These are phyloP conservation scores for Lanmaoa pseudosensibilis DNA, from an alignment of 768 basidiomycete genomes.

Conservation along the genomic window DNA sequence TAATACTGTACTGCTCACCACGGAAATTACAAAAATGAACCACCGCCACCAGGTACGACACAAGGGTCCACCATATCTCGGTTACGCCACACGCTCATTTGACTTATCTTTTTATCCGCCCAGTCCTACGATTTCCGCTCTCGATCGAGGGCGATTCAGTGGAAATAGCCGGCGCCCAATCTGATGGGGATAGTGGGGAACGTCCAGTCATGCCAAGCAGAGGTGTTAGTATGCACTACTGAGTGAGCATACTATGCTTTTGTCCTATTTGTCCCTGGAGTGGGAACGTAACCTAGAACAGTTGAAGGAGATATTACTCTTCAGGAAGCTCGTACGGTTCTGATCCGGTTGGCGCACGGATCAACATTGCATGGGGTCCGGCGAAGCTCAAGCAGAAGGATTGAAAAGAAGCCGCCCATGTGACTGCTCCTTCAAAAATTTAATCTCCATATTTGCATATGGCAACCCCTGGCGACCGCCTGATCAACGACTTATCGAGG, in stretches of 20 bases:
- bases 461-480: no score
- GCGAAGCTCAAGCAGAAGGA: no score
- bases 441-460: no score
- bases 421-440: no score
- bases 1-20: neutral
- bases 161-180: neutral
- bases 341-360: no score
- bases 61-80: neutral
- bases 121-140: neutral
- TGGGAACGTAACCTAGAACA: neutral
- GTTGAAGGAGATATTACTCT: neutral
- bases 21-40: neutral
- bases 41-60: slow-evolving; percentile 7
- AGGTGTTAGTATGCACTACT: neutral
- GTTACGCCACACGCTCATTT: neutral
- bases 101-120: neutral
- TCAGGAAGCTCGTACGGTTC: no score
- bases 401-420: no score
- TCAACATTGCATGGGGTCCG: no score
- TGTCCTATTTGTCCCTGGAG: neutral
- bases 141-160: neutral
- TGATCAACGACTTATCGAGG: no score
- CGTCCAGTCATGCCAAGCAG: neutral
- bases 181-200: neutral
- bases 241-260: neutral